Conservation (phyloP, 768 basidiomycete genomes). For the Tylopilus intermedius region DNA sequence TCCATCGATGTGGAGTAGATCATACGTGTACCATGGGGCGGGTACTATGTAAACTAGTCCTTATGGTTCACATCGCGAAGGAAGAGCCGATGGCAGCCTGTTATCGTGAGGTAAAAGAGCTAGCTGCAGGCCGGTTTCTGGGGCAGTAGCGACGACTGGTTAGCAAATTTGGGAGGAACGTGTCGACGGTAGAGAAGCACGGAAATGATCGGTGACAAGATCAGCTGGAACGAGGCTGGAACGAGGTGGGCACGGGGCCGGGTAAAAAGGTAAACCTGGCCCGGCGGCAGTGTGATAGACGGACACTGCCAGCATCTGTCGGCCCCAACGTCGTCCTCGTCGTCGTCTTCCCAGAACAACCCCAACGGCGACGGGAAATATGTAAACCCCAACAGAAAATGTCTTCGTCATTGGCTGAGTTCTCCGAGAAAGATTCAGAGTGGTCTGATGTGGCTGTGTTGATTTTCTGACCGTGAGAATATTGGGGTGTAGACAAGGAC, state of each 20-base stretch:
- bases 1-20: not conserved
- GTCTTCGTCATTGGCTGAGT: not conserved
- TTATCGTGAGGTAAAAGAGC: slow-evolving; percentile 10
- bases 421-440: not conserved
- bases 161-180: slow-evolving; percentile 1
- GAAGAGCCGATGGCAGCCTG: not conserved
- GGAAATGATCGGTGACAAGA: not conserved
- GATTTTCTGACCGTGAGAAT: slow-evolving; percentile 26
- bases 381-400: not conserved
- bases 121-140: not conserved
- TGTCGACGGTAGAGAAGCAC: not conserved
- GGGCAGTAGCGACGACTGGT: not conserved
- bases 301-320: too few species aligned
- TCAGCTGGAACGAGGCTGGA: slow-evolving; percentile 3
- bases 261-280: not conserved
- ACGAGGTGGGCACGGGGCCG: slow-evolving; percentile 11
- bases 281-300: not conserved
- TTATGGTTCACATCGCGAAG: not conserved
- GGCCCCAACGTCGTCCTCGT: not conserved
- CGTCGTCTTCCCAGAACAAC: not conserved
- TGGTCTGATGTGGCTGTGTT: slow-evolving; percentile 26
- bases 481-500: slow-evolving; percentile 25
- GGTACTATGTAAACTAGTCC: not conserved
- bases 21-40: not conserved
- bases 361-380: not conserved